Percentiles rank a stretch among this genome's conserved stretches.
These are phyloP conservation scores for Ophiostoma sp. DNA, from an alignment of 2,329 filamentous ascomycete species.

Conservation along the genomic window DNA sequence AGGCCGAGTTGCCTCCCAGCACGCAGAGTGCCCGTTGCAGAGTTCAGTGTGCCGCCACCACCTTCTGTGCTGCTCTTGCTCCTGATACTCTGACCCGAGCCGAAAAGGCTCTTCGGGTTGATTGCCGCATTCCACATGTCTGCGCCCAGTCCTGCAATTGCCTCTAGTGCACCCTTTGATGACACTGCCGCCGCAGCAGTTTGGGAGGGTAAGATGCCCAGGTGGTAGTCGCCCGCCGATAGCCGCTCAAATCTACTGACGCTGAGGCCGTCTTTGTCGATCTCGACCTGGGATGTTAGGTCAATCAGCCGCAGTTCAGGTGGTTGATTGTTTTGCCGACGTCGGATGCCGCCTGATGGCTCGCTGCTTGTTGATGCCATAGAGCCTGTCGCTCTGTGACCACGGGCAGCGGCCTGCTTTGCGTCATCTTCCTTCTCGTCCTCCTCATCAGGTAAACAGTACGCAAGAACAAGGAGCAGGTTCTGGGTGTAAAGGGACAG, in stretches of 20 bases:
- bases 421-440: conserved; percentile 37
- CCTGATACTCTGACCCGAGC: conserved; percentile 72
- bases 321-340: conserved; percentile 71
- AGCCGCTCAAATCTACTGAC: conserved; percentile 83
- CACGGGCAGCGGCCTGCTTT: conserved; percentile 30
- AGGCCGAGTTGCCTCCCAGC: conserved; percentile 27
- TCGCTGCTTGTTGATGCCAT: conserved; percentile 50
- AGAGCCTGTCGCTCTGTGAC: conserved; percentile 42
- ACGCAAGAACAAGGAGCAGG: conserved; percentile 85
- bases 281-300: conserved; percentile 75
- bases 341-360: conserved; percentile 60
- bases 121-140: conserved; percentile 89
- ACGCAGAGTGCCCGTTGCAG: background rate
- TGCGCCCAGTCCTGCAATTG: conserved; percentile 63
- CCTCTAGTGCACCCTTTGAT: conserved; percentile 69
- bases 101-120: conserved; percentile 82
- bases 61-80: conserved; percentile 48
- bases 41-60: background rate
- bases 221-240: conserved; percentile 84
- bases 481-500: conserved; percentile 94
- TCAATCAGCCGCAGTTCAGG: conserved; percentile 91
- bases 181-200: conserved; percentile 59
- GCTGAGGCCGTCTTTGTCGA: conserved; percentile 79
- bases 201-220: conserved; percentile 73
- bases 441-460: conserved; percentile 69